These are phyloP conservation scores for Trapa incisa DNA, from an alignment of 345 rosid species.

Conservation along the genomic window DNA sequence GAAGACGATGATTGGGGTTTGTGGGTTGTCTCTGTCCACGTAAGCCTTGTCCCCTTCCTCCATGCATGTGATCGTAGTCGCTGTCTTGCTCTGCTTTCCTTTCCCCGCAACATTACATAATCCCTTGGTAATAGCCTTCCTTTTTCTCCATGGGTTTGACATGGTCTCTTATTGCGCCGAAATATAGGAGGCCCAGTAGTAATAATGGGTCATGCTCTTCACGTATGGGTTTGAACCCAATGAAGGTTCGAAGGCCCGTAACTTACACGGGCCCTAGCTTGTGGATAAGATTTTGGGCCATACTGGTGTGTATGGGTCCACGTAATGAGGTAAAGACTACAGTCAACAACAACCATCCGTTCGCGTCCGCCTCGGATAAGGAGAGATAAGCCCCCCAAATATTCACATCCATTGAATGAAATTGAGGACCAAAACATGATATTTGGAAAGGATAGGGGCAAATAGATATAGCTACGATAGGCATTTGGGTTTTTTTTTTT, in stretches of 20 bases:
- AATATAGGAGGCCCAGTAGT: no score
- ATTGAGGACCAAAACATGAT: neutral
- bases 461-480: neutral
- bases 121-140: no score
- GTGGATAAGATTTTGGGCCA: neutral
- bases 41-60: constrained; percentile 3
- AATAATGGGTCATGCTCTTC: no score
- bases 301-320: constrained; percentile 6
- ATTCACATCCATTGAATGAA: constrained; percentile 10
- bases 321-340: constrained; percentile 14
- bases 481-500: neutral
- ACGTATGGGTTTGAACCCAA: neutral
- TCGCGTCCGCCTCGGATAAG: constrained; percentile 28
- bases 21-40: constrained; percentile 13
- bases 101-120: neutral
- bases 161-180: no score
- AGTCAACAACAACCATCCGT: constrained; percentile 23
- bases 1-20: constrained; percentile 7
- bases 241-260: neutral
- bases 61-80: constrained; percentile 15
- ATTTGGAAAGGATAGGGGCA: neutral
- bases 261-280: no score
- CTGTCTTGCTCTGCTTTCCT: constrained; percentile 14
- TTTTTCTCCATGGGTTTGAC: no score
- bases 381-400: constrained; percentile 27